Base-by-base conservation (phyloP, 257 asterid genomes). In the Petrea volubilis region DNA sequence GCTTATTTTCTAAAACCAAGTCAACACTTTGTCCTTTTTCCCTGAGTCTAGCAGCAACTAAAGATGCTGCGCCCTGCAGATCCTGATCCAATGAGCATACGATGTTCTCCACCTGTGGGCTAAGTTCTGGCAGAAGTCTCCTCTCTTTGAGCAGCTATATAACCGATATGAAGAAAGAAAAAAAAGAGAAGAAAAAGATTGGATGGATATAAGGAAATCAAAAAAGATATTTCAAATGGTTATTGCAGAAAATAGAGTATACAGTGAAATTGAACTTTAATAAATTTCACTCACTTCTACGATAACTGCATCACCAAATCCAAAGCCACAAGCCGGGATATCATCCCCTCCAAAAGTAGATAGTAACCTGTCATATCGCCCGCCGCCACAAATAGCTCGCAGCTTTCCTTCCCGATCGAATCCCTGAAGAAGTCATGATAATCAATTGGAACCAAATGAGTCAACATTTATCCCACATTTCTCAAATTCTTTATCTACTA, bases 321-420 rank as follows among this genome's bases (percentile, higher is more conserved):
- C 99, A 84, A 91, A 94, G 68, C 99, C 99, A 82, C 99, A 94
- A 61, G 99, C 97, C 44, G 99, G 97, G 71, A 89, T 47, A 71
- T 91, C 97, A 66, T 94, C 96, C 23, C 98, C 97, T 74, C 97
- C 97, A 50, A 89, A 94, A 21, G 96, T 89, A 61, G 98, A 91
- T 47, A 94, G 91, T 72, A 94, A 77, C 21, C 77, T 78, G 80
- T 94, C 99, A 75, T 94, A 94, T 58, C 99, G 82, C 31, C 99
- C 99, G 62, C 97, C 97, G 12, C 99, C 99, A 86, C 99, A 95
- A 66, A 91, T 91, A 57, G 99, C 99, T 76, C 99, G 87, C 70
- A 92, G 82, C 72, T 89, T 95, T 63, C 98, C 96, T 79, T 81
- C 94, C 77, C 98, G 87, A 73, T 91, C 98, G 79, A 91, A 95